Percentiles rank a stretch among this genome's conserved stretches.
phyloP scores from a whole-genome alignment of 2,329 filamentous ascomycete species.

The Scytalidium sp. region DNA sequence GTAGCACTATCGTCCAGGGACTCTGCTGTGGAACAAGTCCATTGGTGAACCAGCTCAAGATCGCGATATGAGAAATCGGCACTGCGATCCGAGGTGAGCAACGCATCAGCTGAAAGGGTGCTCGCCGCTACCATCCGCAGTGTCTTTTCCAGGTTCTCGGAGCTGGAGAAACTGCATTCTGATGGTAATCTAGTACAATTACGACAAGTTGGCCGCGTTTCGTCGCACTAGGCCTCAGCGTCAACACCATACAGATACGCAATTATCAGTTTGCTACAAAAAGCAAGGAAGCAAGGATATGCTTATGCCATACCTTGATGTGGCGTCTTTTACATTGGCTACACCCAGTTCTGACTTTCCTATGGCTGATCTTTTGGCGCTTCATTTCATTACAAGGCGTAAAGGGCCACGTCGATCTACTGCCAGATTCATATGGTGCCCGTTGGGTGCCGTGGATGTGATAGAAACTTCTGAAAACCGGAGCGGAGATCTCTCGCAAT shows the following conservation, averaged over 20 bases:
- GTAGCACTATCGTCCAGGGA: background rate
- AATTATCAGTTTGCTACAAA: too few species aligned
- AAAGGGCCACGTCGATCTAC: too few species aligned
- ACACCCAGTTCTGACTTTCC: too few species aligned
- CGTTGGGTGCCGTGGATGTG: too few species aligned
- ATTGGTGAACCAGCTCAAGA: background rate
- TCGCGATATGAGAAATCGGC: background rate
- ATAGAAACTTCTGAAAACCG: too few species aligned
- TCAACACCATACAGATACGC: background rate
- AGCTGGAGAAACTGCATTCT: background rate
- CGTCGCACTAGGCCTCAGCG: background rate
- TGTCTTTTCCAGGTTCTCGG: background rate
- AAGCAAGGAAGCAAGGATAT: too few species aligned
- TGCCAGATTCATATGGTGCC: constrained; percentile 21
- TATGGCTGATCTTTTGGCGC: too few species aligned
- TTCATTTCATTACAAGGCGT: too few species aligned
- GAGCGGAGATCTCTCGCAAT: too few species aligned
- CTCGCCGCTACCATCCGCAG: background rate
- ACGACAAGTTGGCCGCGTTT: background rate
- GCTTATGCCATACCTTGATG: too few species aligned
- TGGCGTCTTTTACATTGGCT: too few species aligned
- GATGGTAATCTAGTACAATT: background rate
- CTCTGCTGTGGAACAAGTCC: background rate
- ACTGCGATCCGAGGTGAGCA: background rate
- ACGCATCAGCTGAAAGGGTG: background rate